Percentiles rank a stretch among this genome's conserved stretches.
These are phyloP conservation scores for Boechera divaricarpa DNA, from an alignment of 345 rosid species.

Conservation along the genomic window DNA sequence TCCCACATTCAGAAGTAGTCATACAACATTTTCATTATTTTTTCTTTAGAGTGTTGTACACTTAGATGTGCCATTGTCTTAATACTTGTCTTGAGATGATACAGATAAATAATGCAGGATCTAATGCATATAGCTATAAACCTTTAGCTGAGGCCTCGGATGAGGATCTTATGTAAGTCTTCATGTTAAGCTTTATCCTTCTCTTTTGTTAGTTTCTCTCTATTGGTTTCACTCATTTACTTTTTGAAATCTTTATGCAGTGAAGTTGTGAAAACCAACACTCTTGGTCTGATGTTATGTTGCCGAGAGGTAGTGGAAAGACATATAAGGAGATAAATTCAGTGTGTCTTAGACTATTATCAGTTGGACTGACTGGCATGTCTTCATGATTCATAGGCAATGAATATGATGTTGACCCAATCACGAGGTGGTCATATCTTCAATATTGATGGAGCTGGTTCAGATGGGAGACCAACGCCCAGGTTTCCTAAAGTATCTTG, in stretches of 20 bases:
- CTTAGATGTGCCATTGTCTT: background rate
- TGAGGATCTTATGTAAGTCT: conserved; percentile 86
- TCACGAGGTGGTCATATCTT: conserved; percentile 95
- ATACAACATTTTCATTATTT: background rate
- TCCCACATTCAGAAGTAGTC: too few relatives aligned
- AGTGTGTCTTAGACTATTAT: background rate
- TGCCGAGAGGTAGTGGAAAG: conserved; percentile 80
- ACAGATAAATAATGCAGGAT: conserved; percentile 99
- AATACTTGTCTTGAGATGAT: conserved; percentile 43
- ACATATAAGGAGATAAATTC: background rate
- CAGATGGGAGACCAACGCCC: conserved; percentile 98
- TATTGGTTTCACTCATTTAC: conserved; percentile 30
- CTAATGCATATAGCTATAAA: conserved; percentile 93
- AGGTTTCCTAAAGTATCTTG: conserved; percentile 51
- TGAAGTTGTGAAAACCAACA: conserved; percentile 95
- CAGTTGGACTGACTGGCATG: conserved; percentile 29
- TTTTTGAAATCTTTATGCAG: conserved; percentile 51
- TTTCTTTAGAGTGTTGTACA: background rate
- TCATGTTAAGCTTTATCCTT: conserved; percentile 16
- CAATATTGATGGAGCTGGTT: conserved; percentile 98
- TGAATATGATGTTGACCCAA: conserved; percentile 87
- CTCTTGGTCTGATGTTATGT: conserved; percentile 95
- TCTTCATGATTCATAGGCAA: conserved; percentile 63
- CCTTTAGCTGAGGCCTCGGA: conserved; percentile 95
- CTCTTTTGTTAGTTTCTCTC: background rate